Conservation (phyloP, 2,329 filamentous ascomycete genomes). For the Trematosphaeria pertusa region DNA sequence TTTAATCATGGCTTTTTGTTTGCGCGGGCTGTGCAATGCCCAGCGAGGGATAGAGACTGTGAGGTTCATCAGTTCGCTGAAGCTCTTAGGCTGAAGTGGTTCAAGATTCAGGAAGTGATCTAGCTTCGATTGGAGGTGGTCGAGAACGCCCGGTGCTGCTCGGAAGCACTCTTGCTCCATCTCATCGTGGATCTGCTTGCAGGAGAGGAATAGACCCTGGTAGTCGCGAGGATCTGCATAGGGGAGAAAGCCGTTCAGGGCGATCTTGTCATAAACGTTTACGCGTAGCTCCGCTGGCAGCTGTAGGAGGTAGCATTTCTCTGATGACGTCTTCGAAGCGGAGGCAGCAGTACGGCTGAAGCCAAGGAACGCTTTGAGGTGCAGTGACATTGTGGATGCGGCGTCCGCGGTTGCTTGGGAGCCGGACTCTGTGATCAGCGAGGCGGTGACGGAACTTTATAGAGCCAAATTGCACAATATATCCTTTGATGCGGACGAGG, state of each 20-base stretch:
- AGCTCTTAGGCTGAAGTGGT: background rate
- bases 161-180: background rate
- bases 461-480: no score
- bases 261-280: background rate
- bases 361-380: no score
- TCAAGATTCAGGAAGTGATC: background rate
- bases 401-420: no score
- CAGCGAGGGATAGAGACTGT: slow-evolving; percentile 6
- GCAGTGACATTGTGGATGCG: no score
- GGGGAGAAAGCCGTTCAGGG: background rate
- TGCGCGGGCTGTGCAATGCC: slow-evolving; percentile 1
- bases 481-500: no score
- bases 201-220: background rate
- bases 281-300: background rate
- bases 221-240: background rate
- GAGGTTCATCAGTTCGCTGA: slow-evolving; percentile 8
- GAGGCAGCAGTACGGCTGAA: no score
- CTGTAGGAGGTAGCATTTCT: background rate
- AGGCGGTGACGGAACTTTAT: no score
- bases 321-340: no score
- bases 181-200: background rate
- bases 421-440: no score
- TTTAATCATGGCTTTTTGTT: background rate
- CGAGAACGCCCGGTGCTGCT: background rate
- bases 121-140: background rate